Evolutionary conservation across 352 stramenopile species (phyloP), one percentile per base, ranked within the genome.

Genomic region (Pythium volutum): DNA sequence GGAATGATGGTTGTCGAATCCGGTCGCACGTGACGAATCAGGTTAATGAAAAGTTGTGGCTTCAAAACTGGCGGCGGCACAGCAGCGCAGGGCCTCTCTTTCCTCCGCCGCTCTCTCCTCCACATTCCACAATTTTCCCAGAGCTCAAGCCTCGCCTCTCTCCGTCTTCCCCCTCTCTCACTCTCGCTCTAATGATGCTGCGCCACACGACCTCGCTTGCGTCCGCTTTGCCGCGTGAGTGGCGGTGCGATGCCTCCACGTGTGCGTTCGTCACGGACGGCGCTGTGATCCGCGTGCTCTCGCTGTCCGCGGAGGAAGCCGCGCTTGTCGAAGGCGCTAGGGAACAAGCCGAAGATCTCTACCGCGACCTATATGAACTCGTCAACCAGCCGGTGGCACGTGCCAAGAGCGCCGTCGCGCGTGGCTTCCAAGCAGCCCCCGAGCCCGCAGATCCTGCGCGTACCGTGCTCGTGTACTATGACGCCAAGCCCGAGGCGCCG

Each of bases 311-410:
- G 8, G 20, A 23, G 33, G 55, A 62, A 27, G 46, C 55, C 8
- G 55, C 45, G 27, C 42, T 48, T n/a, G 20, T 55, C 14, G 36
- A 49, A 16, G 57, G 38, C 57, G 57, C 39, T 9, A 12, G 39
- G 10, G 34, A 58, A 39, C 57, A 64, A 33, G 57, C 33, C 4
- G 48, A 64, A 34, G 27, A 49, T n/a, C 47, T 64, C 33, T 57
- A 64, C 20, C 15, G 31, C 16, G 57, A 51, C 27, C 20, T 64
- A 7, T 56, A 58, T 27, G 48, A 56, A 27, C 15, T 31, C 16
- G 48, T 47, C 16, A 39, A 53, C 6, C 36, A 27, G 4, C 57
- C 57, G 10, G 36, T 31, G 3, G 27, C 36, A 22, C 18, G 34
- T 7, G 45, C 46, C 46, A 55, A 64, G 36, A 31, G 20, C 8